phyloP scores from a whole-genome alignment of 2,329 filamentous ascomycete genomes.

The Delphinella strobiligena region DNA sequence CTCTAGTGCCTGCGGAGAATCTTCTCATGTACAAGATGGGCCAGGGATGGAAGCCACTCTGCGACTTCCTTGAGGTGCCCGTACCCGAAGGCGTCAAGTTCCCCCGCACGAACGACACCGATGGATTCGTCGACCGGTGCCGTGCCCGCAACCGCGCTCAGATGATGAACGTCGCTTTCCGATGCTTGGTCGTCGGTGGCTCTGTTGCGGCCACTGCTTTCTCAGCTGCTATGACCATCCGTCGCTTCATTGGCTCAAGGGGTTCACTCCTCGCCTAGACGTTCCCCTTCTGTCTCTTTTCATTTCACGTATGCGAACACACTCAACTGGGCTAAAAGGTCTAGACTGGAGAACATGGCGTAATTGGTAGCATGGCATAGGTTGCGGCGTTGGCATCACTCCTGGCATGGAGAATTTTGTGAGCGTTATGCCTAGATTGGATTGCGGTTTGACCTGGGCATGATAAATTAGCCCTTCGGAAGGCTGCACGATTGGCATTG shows the following conservation, averaged over 20 bases:
- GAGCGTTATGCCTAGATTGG: no score
- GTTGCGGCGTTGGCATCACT: not conserved
- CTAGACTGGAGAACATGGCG: not conserved
- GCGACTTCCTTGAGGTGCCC: conserved; percentile 42
- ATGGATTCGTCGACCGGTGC: conserved; percentile 43
- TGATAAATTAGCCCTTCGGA: no score
- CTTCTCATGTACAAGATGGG: conserved; percentile 43
- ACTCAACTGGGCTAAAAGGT: conserved; percentile 1
- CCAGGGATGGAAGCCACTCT: conserved; percentile 43
- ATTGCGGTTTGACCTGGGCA: no score
- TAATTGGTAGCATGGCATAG: not conserved
- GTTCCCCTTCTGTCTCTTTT: not conserved
- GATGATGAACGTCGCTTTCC: conserved; percentile 43
- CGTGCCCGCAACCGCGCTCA: conserved; percentile 41
- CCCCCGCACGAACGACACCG: conserved; percentile 41
- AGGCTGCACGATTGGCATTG: no score
- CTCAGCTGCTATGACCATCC: conserved; percentile 22
- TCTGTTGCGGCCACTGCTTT: conserved; percentile 32
- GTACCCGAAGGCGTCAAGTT: conserved; percentile 37
- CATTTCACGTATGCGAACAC: conserved; percentile 1
- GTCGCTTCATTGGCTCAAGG: conserved; percentile 19
- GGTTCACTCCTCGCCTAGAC: conserved; percentile 10
- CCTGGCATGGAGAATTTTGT: not conserved
- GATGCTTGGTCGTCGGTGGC: conserved; percentile 38
- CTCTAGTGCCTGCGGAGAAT: conserved; percentile 34